Evolutionary conservation across 2,329 filamentous ascomycete genomes (phyloP).

Genomic region (Fusarium fujikuroi): DNA sequence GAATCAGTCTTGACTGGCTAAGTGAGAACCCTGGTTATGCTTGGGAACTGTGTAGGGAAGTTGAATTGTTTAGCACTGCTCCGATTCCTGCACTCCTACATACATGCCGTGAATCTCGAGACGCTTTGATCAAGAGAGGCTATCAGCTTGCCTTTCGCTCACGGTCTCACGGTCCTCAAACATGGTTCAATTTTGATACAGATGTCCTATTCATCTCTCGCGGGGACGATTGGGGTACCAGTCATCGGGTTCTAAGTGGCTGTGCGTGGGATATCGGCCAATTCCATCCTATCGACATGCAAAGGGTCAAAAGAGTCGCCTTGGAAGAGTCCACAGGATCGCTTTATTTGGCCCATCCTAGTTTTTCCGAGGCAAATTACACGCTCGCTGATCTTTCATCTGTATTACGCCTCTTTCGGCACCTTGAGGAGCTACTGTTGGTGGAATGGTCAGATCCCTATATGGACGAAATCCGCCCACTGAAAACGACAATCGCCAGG

Average conservation of each 20-base stretch:
- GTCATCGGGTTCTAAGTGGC: neutral
- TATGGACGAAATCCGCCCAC: neutral
- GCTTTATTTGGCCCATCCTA: neutral
- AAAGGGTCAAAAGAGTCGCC: neutral
- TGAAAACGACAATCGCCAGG: neutral
- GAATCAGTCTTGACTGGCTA: neutral
- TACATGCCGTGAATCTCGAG: neutral
- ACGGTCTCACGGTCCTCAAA: neutral
- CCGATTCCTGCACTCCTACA: neutral
- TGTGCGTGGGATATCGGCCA: neutral
- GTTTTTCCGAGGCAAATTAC: rapidly evolving
- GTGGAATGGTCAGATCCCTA: neutral
- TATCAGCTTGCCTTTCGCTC: neutral
- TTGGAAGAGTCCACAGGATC: neutral
- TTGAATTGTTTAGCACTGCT: neutral
- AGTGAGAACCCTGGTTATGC: neutral
- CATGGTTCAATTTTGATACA: neutral
- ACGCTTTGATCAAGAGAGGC: neutral
- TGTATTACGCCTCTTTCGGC: neutral
- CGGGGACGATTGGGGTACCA: neutral
- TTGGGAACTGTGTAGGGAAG: neutral
- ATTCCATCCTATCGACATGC: neutral
- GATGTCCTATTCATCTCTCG: neutral
- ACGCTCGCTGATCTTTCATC: neutral
- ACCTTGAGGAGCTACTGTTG: neutral